Evolutionary conservation across 805 yeast species (phyloP), one percentile per base, ranked within the genome.

Genomic region (Cyberlindnera maclurae): DNA sequence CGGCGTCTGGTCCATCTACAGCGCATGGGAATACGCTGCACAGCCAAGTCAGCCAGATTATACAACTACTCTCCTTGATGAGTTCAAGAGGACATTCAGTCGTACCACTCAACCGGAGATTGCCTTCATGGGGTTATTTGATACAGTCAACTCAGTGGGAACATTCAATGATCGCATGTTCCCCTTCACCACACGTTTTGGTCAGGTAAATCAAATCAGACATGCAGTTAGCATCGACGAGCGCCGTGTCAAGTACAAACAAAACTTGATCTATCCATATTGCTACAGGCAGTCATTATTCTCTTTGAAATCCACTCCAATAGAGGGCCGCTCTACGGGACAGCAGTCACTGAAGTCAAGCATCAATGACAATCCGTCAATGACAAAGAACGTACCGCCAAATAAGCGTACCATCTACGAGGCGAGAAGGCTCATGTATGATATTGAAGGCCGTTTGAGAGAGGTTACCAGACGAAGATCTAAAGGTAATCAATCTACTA

Each of bases 221-320:
- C 86, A 80, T 54, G 84, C 85, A 0, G 70, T 79, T 2, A 73
- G 83, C 42, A 55, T 80, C 26, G 84, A 80, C 58, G 88, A 80
- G 52, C 64, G 84, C 49, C 60, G 86, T 38, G 73, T 76, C 1
- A 79, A 75, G 49, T 78, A 74, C 49, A 77, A 75, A 45, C 82
- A 75, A 44, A 73, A 74, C 32, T 56, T 73, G 30, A 74, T 78
- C 42, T 55, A 60, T 7, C 73, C 77, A 1, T 61, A 62, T 44
- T 60, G 70, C 5, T 62, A 65, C 65, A 45, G 47, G 15, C 68
- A 65, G 3, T 43, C 44, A 6, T 33, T 56, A 2, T 57, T 56
- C 35, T 54, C 58, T 6, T 40, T 50, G 29, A 38, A 36, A 30
- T 38, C 36, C 12, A 35, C 53, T 4, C 37, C 39, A 15, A 32